Base-by-base conservation (phyloP, 768 basidiomycete genomes). In the Russula ochroleuca region DNA sequence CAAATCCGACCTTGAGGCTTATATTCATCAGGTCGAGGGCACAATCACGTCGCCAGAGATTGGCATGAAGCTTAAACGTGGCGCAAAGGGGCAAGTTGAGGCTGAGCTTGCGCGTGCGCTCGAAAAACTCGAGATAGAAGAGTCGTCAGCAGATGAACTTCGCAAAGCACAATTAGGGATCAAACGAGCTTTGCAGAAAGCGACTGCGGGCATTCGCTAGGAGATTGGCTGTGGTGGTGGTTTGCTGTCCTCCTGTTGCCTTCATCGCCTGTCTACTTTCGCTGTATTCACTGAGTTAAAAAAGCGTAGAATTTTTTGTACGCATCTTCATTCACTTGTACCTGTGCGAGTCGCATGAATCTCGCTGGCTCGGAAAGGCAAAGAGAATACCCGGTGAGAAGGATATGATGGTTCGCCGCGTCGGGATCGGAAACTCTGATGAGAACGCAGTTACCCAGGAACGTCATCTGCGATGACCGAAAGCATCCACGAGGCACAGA, bases 91-190 rank as follows among this genome's bases (percentile, higher is more conserved):
- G 38, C 92, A 95, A 75, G 92, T 99, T 69, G 97, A 99, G 83
- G 83, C 90, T 67, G 97, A 98, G 81, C 93, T 99, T 67, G 95
- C 97, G 57, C 92, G 94, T 73, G 95, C 97, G 35, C 85, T 98
- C 54, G 97, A 98, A 86, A 94, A 94, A 81, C 83, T 99, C 74
- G 97, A 98, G 83, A 91, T 97, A 67, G 96, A 97, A 80, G 92
- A 96, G 63, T 91, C 92, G 65, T 81, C 90, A 35, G 86, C 86
- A 59, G 97, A 98, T 75, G 94, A 99, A 77, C 85, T 99, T 73
- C 91, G 89, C 79, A 97, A 96, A 80, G 90, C 92, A 64, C 93
- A 98, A 77, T 84, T 99, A 69, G 81, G 85, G 74, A 93, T 98
- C 78, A 96, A 95, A 81, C 88, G 96, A 73, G 91, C 95, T 66